Percentiles rank a stretch among this genome's conserved stretches.
Evolutionary conservation across 352 stramenopile genomes (phyloP).

Genomic region (Peronospora destructor): DNA sequence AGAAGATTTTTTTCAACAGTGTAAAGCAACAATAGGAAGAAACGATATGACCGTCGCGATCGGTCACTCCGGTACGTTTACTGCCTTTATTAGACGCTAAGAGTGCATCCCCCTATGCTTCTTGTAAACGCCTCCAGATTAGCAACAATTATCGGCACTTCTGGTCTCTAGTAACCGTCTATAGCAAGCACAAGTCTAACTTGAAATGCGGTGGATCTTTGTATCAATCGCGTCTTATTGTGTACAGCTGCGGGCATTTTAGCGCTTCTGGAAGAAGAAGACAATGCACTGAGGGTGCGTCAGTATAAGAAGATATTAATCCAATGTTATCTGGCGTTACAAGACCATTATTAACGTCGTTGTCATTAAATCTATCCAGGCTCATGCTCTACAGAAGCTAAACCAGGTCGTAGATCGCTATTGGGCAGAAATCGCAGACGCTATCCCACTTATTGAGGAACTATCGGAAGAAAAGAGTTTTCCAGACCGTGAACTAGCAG

Average conservation of each 20-base stretch:
- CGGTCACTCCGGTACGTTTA: constrained; percentile 54
- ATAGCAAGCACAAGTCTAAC: constrained; percentile 19
- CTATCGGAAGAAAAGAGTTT: constrained; percentile 92
- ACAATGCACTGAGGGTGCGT: constrained; percentile 80
- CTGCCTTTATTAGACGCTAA: not conserved
- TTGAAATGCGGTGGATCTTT: constrained; percentile 27
- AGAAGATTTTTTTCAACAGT: constrained; percentile 37
- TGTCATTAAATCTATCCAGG: constrained; percentile 24
- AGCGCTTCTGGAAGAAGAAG: constrained; percentile 88
- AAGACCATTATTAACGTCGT: constrained; percentile 5
- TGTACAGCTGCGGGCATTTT: constrained; percentile 78
- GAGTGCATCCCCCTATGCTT: constrained; percentile 1
- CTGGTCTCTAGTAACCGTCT: not conserved
- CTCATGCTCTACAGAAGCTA: constrained; percentile 88
- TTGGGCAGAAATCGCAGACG: constrained; percentile 91
- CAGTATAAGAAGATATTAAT: not conserved
- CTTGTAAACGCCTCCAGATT: not conserved
- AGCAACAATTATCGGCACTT: too few species aligned
- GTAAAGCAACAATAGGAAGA: constrained; percentile 31
- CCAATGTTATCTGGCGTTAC: not conserved
- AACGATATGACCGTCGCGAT: constrained; percentile 40
- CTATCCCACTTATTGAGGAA: constrained; percentile 88
- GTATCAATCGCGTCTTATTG: constrained; percentile 4
- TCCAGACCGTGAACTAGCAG: constrained; percentile 84
- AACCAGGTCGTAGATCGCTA: constrained; percentile 90